These are phyloP conservation scores for Physcia stellaris DNA, from an alignment of 495 filamentous ascomycete species.

Conservation along the genomic window DNA sequence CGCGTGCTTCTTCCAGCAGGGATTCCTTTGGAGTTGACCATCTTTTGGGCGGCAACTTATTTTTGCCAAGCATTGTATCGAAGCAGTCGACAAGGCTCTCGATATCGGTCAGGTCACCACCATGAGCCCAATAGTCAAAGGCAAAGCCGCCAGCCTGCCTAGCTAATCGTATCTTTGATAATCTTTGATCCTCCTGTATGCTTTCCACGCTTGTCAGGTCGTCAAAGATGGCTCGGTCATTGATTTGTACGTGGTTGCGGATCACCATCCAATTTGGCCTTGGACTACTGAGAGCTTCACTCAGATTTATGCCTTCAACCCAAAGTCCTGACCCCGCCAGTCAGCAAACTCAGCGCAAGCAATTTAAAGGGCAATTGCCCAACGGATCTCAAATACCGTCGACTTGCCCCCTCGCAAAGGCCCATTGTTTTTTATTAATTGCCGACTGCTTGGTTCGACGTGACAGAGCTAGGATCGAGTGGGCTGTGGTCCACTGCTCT, in stretches of 20 bases:
- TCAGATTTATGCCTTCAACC: slow-evolving; percentile 12
- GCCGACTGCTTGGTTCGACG: slow-evolving; percentile 7
- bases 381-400: slow-evolving; percentile 5
- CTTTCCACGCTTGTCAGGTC: slow-evolving; percentile 9
- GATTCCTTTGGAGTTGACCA: no score
- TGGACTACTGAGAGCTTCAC: slow-evolving; percentile 11
- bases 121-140: slow-evolving; percentile 16
- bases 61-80: slow-evolving; percentile 7
- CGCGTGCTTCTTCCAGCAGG: no score
- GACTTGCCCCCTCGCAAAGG: slow-evolving; percentile 3
- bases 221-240: slow-evolving; percentile 4
- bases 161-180: slow-evolving; percentile 14
- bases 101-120: slow-evolving; percentile 16
- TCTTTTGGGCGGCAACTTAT: no score
- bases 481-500: slow-evolving; percentile 14
- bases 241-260: slow-evolving; percentile 8
- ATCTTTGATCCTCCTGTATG: slow-evolving; percentile 4
- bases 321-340: slow-evolving; percentile 4
- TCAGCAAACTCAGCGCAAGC: background rate
- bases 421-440: slow-evolving; percentile 4
- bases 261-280: slow-evolving; percentile 14
- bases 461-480: slow-evolving; percentile 9
- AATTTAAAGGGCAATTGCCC: background rate
- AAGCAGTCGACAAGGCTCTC: slow-evolving; percentile 10
- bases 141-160: slow-evolving; percentile 16